Conservation (phyloP, 2,329 filamentous ascomycete genomes). For the Lasiodiplodia sp. region DNA sequence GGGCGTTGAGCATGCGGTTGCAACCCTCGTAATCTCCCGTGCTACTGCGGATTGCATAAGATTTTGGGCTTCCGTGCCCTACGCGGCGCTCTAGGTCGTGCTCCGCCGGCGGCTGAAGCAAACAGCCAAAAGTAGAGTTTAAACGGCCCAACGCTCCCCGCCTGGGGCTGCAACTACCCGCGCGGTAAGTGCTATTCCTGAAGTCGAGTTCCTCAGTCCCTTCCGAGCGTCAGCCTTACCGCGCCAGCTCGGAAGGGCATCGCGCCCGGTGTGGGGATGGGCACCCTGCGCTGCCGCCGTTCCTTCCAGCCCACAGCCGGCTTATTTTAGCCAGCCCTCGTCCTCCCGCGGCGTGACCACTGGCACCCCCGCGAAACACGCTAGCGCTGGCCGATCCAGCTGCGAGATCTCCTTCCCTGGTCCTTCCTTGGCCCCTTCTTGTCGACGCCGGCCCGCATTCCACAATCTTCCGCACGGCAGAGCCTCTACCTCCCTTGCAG, state of each 20-base stretch:
- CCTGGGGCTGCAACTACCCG: no score
- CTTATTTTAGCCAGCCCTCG: neutral
- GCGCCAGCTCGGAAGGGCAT: neutral
- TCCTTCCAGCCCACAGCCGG: neutral
- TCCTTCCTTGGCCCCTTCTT: constrained; percentile 11
- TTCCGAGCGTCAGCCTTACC: constrained; percentile 9
- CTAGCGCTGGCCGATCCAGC: constrained; percentile 1
- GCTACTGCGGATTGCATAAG: neutral
- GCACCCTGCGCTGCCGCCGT: neutral
- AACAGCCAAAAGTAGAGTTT: no score
- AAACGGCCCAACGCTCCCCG: no score
- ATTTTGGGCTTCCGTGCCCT: no score
- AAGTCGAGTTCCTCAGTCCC: no score
- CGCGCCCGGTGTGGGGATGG: constrained; percentile 7
- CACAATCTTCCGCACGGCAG: constrained; percentile 1
- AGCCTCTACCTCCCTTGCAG: constrained; percentile 34
- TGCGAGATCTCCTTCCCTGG: constrained; percentile 10
- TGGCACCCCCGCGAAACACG: constrained; percentile 10
- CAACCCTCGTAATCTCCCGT: constrained; percentile 13
- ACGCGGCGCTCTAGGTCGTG: no score
- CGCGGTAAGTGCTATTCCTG: no score
- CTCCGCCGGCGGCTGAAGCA: no score
- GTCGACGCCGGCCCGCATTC: neutral
- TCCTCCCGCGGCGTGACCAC: neutral
- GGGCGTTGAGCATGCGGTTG: neutral